These are phyloP conservation scores for Nissolia schottii DNA, from an alignment of 306 rosid species.

Conservation along the genomic window DNA sequence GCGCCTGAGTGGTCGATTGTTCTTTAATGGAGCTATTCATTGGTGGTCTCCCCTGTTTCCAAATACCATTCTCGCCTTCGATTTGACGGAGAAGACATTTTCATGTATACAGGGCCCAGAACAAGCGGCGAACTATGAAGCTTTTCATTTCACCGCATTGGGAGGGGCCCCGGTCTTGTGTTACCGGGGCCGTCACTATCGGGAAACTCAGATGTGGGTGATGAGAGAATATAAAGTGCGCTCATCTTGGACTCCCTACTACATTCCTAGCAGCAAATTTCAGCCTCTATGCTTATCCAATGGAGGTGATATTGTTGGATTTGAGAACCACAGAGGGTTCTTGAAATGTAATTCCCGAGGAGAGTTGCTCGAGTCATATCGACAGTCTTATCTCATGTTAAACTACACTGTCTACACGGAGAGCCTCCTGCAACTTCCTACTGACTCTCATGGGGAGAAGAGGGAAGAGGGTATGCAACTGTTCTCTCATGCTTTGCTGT, in stretches of 20 bases:
- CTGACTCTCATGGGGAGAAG: not conserved
- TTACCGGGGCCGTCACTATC: accelerated
- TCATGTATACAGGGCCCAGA: not conserved
- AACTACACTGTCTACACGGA: not conserved
- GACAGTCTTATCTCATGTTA: too few relatives aligned
- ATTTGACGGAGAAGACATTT: not conserved
- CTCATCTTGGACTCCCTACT: not conserved
- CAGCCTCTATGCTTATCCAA: not conserved
- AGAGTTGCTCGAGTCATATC: not conserved
- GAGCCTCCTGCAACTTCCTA: not conserved
- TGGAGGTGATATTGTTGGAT: not conserved
- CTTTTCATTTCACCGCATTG: not conserved
- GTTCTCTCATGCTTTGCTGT: not conserved
- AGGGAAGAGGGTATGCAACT: not conserved
- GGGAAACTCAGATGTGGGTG: not conserved
- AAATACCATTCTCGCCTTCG: not conserved
- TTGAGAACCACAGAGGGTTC: accelerated
- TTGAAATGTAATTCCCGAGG: not conserved
- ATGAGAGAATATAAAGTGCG: not conserved
- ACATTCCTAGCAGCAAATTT: not conserved
- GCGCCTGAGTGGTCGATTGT: too few relatives aligned
- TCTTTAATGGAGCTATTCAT: slow-evolving; percentile 3
- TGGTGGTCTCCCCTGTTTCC: not conserved
- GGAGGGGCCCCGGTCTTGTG: not conserved
- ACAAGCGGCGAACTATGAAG: not conserved